phyloP scores from a whole-genome alignment of 2,329 filamentous ascomycete genomes.

The Aspergillus awamori region DNA sequence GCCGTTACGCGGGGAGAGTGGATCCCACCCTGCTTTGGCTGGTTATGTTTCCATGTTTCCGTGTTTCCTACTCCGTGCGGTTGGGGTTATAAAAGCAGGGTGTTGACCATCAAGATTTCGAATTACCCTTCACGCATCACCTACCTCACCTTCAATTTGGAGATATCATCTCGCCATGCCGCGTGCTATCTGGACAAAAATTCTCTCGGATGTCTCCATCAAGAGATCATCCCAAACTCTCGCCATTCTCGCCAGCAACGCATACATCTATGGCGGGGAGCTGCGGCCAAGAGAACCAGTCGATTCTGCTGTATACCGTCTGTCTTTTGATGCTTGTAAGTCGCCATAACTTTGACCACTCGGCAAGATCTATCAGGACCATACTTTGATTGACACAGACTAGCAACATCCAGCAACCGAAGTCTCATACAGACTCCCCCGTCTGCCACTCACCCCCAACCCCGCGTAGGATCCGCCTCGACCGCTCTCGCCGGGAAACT shows the following conservation, averaged over 20 bases:
- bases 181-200: constrained; percentile 26
- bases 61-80: too few relatives aligned
- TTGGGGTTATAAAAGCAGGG: too few relatives aligned
- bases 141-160: too few relatives aligned
- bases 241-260: constrained; percentile 60
- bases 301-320: constrained; percentile 71
- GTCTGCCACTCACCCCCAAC: constrained; percentile 49
- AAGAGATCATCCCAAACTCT: constrained; percentile 72
- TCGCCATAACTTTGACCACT: not conserved
- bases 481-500: constrained; percentile 69
- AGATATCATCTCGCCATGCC: not conserved
- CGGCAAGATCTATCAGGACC: not conserved
- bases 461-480: constrained; percentile 74
- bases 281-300: constrained; percentile 65
- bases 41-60: too few relatives aligned
- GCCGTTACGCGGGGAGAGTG: too few relatives aligned
- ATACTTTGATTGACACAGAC: too few relatives aligned
- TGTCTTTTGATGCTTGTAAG: constrained; percentile 53
- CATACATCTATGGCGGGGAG: constrained; percentile 79
- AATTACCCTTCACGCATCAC: too few relatives aligned
- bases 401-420: too few relatives aligned
- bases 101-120: too few relatives aligned
- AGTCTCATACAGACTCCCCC: too few relatives aligned
- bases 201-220: constrained; percentile 26
- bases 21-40: too few relatives aligned